Conservation (phyloP, 2,329 filamentous ascomycete genomes). For the Phoma sp. region DNA sequence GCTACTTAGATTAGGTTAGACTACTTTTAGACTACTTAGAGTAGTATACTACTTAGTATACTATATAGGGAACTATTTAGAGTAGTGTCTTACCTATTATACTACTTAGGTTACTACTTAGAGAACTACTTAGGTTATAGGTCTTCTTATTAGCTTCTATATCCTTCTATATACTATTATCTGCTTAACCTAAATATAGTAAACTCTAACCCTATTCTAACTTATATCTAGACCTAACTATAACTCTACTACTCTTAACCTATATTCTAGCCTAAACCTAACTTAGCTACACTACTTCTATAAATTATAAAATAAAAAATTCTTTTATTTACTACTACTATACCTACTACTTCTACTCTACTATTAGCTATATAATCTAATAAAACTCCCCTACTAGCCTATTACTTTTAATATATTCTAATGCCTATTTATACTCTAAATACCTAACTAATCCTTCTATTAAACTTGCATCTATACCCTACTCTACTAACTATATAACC, state of each 20-base stretch:
- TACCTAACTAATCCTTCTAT: conserved; percentile 9
- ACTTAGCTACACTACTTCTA: no score
- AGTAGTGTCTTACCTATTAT: no score
- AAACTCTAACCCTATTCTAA: background rate
- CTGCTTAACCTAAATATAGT: background rate
- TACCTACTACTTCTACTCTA: conserved; percentile 3
- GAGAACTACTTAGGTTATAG: no score
- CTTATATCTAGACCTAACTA: background rate
- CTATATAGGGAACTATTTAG: background rate
- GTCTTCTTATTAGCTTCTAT: background rate
- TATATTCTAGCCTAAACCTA: no score
- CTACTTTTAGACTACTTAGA: background rate
- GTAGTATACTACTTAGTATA: background rate
- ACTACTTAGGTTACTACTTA: background rate
- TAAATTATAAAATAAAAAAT: background rate
- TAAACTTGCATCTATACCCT: background rate
- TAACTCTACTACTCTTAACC: background rate
- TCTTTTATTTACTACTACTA: conserved; percentile 9
- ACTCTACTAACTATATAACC: conserved; percentile 3
- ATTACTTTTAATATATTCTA: conserved; percentile 14
- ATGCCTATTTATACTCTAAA: conserved; percentile 9
- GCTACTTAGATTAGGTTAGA: background rate
- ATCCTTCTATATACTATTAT: no score
- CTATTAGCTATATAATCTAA: conserved; percentile 13
- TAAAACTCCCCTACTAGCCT: conserved; percentile 17